Evolutionary conservation across 352 stramenopile genomes (phyloP).

Genomic region (Globisporangium splendens): DNA sequence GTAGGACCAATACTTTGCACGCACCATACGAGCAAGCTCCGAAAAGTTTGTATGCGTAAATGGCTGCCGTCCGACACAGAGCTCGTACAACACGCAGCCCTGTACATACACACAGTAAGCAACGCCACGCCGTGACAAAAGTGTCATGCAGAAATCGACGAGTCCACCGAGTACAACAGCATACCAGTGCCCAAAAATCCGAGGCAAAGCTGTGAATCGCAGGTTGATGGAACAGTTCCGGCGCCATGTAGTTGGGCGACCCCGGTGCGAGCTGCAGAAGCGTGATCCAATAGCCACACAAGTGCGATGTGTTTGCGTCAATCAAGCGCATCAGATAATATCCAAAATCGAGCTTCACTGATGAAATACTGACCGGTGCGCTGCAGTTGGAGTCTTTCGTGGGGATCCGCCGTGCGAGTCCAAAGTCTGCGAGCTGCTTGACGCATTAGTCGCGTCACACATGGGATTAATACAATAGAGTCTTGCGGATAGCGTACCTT

Average conservation of each 20-base stretch:
- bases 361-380: constrained; percentile 27
- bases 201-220: constrained; percentile 87
- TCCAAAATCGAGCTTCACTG: neutral
- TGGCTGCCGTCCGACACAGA: constrained; percentile 57
- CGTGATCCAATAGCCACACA: neutral
- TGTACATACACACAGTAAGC: constrained; percentile 14
- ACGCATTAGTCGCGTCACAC: neutral
- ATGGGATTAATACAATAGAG: too few species aligned
- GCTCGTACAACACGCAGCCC: constrained; percentile 80
- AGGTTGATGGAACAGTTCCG: constrained; percentile 86
- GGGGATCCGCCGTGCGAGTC: constrained; percentile 79
- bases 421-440: constrained; percentile 86
- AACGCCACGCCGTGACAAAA: neutral
- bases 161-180: neutral
- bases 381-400: constrained; percentile 29
- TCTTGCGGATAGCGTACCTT: constrained; percentile 39
- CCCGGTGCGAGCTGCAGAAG: constrained; percentile 48
- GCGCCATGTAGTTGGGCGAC: constrained; percentile 90
- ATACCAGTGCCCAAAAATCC: constrained; percentile 84
- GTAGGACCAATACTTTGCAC: neutral
- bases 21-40: constrained; percentile 65
- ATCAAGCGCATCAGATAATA: neutral
- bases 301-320: neutral
- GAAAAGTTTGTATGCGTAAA: constrained; percentile 76
- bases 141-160: too few species aligned